Evolutionary conservation across 2,329 filamentous ascomycete genomes (phyloP).

Genomic region (Phyllosticta ampelicida): DNA sequence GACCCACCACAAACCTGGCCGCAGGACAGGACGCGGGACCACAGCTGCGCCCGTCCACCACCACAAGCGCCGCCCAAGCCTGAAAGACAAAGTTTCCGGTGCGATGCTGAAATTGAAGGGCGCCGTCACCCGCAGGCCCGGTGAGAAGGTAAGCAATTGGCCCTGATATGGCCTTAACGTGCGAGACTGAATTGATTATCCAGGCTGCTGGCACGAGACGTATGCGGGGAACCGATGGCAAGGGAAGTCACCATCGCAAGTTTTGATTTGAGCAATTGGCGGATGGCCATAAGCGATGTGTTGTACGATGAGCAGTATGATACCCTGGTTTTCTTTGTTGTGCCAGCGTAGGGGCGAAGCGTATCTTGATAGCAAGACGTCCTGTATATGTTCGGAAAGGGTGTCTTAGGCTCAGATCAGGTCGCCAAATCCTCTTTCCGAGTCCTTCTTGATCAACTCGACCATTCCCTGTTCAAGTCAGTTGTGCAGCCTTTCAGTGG

Average conservation of each 20-base stretch:
- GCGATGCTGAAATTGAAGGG: slow-evolving; percentile 66
- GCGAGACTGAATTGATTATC: slow-evolving; percentile 4
- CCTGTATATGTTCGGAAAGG: background rate
- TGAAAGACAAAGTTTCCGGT: slow-evolving; percentile 70
- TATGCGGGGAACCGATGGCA: slow-evolving; percentile 63
- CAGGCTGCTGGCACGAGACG: slow-evolving; percentile 62
- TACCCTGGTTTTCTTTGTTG: background rate
- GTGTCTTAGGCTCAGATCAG: slow-evolving; percentile 52
- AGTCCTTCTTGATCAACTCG: slow-evolving; percentile 84
- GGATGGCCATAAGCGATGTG: background rate
- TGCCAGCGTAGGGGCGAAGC: background rate
- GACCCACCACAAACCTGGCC: slow-evolving; percentile 27
- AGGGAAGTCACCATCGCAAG: slow-evolving; percentile 7
- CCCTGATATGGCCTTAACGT: background rate
- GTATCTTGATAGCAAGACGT: background rate
- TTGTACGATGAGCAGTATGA: slow-evolving; percentile 7
- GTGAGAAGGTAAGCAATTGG: slow-evolving; percentile 48
- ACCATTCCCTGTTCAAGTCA: slow-evolving; percentile 65
- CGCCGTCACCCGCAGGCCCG: slow-evolving; percentile 55
- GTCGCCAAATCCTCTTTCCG: slow-evolving; percentile 83
- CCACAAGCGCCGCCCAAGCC: slow-evolving; percentile 54
- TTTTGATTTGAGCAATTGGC: background rate
- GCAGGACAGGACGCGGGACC: slow-evolving; percentile 13
- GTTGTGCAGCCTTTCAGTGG: background rate
- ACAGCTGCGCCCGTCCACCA: slow-evolving; percentile 34